A percentile compares a stretch with the other conserved stretches of the same genome.
These are phyloP conservation scores for Leishmania mexicana DNA, from an alignment of 208 protist genomes.

Conservation along the genomic window DNA sequence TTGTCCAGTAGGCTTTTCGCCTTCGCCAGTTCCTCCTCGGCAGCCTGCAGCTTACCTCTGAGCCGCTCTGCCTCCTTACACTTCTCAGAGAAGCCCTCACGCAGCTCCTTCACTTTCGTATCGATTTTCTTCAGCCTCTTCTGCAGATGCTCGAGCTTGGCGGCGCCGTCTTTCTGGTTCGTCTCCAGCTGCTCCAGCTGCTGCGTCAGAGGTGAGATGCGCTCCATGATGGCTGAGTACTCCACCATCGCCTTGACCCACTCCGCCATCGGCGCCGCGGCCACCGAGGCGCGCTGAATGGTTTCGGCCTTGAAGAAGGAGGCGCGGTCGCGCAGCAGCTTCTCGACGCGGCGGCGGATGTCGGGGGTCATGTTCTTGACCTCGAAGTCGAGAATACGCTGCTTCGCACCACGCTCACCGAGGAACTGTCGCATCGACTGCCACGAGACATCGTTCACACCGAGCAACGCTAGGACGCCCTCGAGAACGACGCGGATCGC, in stretches of 20 bases:
- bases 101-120: constrained; percentile 76
- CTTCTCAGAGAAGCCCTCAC: constrained; percentile 86
- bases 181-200: constrained; percentile 86
- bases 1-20: constrained; percentile 95
- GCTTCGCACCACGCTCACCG: constrained; percentile 89
- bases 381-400: constrained; percentile 97
- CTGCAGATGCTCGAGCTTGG: constrained; percentile 75
- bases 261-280: constrained; percentile 95
- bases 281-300: constrained; percentile 91
- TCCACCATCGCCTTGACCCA: constrained; percentile 97
- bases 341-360: constrained; percentile 83
- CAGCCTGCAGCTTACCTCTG: constrained; percentile 84
- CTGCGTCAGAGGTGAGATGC: constrained; percentile 84
- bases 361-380: constrained; percentile 87
- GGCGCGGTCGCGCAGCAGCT: constrained; percentile 86
- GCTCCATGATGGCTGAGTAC: constrained; percentile 95
- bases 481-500: constrained; percentile 95
- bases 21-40: constrained; percentile 86
- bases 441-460: constrained; percentile 95
- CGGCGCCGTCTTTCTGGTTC: constrained; percentile 77
- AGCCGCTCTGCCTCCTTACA: constrained; percentile 95
- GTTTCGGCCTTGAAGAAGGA: constrained; percentile 93
- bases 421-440: constrained; percentile 97
- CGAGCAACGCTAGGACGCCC: constrained; percentile 96
- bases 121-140: constrained; percentile 92